A percentile compares a stretch with the other conserved stretches of the same genome.
These are phyloP conservation scores for Pythium insidiosum DNA, from an alignment of 352 stramenopile species.

Conservation along the genomic window DNA sequence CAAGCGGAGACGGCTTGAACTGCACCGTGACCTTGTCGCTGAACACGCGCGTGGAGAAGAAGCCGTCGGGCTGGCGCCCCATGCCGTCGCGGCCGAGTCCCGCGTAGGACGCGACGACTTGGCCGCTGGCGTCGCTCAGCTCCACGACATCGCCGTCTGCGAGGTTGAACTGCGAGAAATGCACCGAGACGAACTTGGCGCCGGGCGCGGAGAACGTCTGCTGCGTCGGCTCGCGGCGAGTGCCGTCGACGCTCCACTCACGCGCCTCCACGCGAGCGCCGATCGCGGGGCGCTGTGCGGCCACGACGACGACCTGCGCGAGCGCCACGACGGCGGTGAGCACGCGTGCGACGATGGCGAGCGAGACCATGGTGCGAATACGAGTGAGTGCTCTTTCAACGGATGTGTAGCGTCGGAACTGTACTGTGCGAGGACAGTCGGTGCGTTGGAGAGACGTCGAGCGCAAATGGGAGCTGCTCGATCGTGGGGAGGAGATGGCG, in stretches of 20 bases:
- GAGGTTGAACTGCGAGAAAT: slow-evolving; percentile 31
- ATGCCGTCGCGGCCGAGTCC: slow-evolving; percentile 19
- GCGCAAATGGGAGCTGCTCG: no score
- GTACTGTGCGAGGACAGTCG: no score
- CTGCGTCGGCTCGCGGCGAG: slow-evolving; percentile 6
- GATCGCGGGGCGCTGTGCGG: slow-evolving; percentile 9
- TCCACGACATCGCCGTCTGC: slow-evolving; percentile 18
- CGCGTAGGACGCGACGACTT: slow-evolving; percentile 17
- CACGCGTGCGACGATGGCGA: no score
- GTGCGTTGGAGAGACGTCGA: no score
- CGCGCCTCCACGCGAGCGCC: slow-evolving; percentile 15
- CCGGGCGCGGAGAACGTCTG: slow-evolving; percentile 10
- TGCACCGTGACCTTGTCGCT: slow-evolving; percentile 19
- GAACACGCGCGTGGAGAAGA: slow-evolving; percentile 22
- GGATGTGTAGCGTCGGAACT: no score
- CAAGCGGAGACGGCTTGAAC: slow-evolving; percentile 13
- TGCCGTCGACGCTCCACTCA: slow-evolving; percentile 19
- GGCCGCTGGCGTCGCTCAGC: slow-evolving; percentile 14
- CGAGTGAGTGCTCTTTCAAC: no score
- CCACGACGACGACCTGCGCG: not conserved
- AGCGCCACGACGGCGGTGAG: no score
- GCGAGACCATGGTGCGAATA: no score
- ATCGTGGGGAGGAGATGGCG: no score
- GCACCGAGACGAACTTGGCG: slow-evolving; percentile 30
- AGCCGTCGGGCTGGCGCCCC: slow-evolving; percentile 19